phyloP scores from a whole-genome alignment of 2,329 filamentous ascomycete genomes.

The Basipetospora chlamydospora region DNA sequence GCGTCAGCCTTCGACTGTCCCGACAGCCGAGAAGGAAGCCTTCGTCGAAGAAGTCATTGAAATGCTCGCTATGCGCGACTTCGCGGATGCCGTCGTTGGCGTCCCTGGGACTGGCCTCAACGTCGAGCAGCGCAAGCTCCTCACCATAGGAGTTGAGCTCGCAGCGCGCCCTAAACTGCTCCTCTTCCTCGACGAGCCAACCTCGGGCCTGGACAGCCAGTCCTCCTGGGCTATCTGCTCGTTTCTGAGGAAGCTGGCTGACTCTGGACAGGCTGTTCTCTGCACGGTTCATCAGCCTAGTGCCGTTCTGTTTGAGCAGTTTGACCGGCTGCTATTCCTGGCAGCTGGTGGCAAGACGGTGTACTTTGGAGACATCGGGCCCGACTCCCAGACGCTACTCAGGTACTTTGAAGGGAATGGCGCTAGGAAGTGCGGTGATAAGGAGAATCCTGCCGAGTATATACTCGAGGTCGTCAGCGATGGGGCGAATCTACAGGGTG shows the following conservation, averaged over 20 bases:
- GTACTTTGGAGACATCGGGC: conserved; percentile 68
- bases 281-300: conserved; percentile 98
- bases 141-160: conserved; percentile 93
- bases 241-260: conserved; percentile 76
- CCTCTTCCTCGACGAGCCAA: conserved; percentile 89
- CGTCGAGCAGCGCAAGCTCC: conserved; percentile 55
- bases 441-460: conserved; percentile 72
- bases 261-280: conserved; percentile 83
- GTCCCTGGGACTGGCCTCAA: conserved; percentile 77
- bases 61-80: conserved; percentile 78
- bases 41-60: conserved; percentile 88
- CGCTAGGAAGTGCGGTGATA: conserved; percentile 45
- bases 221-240: conserved; percentile 87
- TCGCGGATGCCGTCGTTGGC: conserved; percentile 82
- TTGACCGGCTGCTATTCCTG: conserved; percentile 67
- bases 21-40: conserved; percentile 61
- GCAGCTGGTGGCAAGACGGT: conserved; percentile 63
- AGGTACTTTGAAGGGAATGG: conserved; percentile 66
- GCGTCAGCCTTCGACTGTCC: conserved; percentile 63
- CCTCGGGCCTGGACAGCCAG: conserved; percentile 83
- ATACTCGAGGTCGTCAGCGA: conserved; percentile 53
- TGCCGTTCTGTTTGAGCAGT: conserved; percentile 85
- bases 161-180: conserved; percentile 81
- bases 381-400: conserved; percentile 52
- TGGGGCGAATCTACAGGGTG: conserved; percentile 46